Conservation (phyloP, 441 rosid species). For the Populus hybrid region DNA sequence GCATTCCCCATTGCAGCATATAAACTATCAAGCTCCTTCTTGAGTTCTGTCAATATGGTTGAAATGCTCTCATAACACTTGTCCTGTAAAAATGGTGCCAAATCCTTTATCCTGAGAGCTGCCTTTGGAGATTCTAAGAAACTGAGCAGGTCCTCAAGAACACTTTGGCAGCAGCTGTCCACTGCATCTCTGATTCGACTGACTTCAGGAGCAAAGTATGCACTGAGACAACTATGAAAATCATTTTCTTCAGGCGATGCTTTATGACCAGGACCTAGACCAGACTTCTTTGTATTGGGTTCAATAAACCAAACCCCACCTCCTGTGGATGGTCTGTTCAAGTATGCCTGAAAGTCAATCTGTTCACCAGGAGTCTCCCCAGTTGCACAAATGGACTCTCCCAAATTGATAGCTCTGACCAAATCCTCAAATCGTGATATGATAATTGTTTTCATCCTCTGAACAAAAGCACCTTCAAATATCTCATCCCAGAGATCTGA, state of each 20-base stretch:
- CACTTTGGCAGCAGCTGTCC: slow-evolving; percentile 63
- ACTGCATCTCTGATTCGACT: slow-evolving; percentile 80
- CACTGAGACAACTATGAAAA: slow-evolving; percentile 71
- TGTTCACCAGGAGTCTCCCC: slow-evolving; percentile 47
- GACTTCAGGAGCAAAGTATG: slow-evolving; percentile 92
- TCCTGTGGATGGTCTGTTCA: slow-evolving; percentile 79
- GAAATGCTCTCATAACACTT: slow-evolving; percentile 80
- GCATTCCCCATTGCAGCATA: slow-evolving; percentile 46
- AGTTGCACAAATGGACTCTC: slow-evolving; percentile 46
- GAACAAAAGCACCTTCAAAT: slow-evolving; percentile 88
- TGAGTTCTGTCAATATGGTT: slow-evolving; percentile 55
- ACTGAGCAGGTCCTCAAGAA: slow-evolving; percentile 79
- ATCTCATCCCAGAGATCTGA: slow-evolving; percentile 97
- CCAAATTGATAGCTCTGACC: slow-evolving; percentile 49
- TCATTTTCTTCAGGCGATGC: slow-evolving; percentile 58
- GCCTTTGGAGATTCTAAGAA: slow-evolving; percentile 97
- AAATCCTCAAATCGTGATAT: slow-evolving; percentile 63
- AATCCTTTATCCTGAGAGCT: slow-evolving; percentile 67
- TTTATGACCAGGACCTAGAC: slow-evolving; percentile 41
- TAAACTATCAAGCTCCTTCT: slow-evolving; percentile 62
- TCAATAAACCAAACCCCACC: slow-evolving; percentile 98
- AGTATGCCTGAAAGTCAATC: slow-evolving; percentile 68
- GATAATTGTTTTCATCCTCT: slow-evolving; percentile 79
- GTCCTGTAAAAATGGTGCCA: slow-evolving; percentile 77
- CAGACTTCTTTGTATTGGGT: slow-evolving; percentile 57